Percentiles rank a stretch among this genome's conserved stretches.
phyloP scores from a whole-genome alignment of 768 basidiomycete genomes.

The Lentinula aciculospora region DNA sequence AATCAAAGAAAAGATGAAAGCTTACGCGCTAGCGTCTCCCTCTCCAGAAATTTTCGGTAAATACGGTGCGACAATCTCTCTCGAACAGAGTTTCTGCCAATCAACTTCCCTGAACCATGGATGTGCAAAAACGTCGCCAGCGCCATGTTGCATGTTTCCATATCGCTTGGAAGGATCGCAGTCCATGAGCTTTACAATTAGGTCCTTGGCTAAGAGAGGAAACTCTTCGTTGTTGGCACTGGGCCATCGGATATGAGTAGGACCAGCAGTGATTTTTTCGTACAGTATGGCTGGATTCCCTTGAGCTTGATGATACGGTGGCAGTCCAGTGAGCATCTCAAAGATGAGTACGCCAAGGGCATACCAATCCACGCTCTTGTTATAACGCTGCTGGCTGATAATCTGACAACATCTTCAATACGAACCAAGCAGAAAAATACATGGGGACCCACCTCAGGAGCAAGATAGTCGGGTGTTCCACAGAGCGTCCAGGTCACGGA shows the following conservation, averaged over 20 bases:
- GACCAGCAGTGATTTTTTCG: slow-evolving; percentile 82
- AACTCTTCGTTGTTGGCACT: slow-evolving; percentile 53
- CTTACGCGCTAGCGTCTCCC: slow-evolving; percentile 92
- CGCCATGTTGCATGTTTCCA: slow-evolving; percentile 85
- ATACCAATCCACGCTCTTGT: slow-evolving; percentile 98
- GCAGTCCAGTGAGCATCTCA: slow-evolving; percentile 95
- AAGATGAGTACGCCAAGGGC: slow-evolving; percentile 95
- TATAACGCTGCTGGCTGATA: slow-evolving; percentile 80
- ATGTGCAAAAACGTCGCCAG: slow-evolving; percentile 88
- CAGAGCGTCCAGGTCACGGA: slow-evolving; percentile 94
- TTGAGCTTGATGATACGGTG: slow-evolving; percentile 89
- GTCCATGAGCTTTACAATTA: slow-evolving; percentile 90
- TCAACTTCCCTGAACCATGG: slow-evolving; percentile 94
- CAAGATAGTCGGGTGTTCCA: slow-evolving; percentile 94
- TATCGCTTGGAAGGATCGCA: slow-evolving; percentile 82
- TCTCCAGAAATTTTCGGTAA: slow-evolving; percentile 88
- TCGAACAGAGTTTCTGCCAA: slow-evolving; percentile 72
- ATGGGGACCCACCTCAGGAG: slow-evolving; percentile 66
- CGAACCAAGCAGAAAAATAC: slow-evolving; percentile 8
- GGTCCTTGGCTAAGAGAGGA: slow-evolving; percentile 55
- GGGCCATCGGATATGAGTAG: slow-evolving; percentile 75
- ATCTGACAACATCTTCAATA: slow-evolving; percentile 36
- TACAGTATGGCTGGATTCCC: slow-evolving; percentile 84
- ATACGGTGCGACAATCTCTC: slow-evolving; percentile 95
- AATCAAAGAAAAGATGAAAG: slow-evolving; percentile 14